Percentiles rank a stretch among this genome's conserved stretches.
Evolutionary conservation across 2,329 filamentous ascomycete species (phyloP).

Genomic region (Magnaporthiopsis incrustans): DNA sequence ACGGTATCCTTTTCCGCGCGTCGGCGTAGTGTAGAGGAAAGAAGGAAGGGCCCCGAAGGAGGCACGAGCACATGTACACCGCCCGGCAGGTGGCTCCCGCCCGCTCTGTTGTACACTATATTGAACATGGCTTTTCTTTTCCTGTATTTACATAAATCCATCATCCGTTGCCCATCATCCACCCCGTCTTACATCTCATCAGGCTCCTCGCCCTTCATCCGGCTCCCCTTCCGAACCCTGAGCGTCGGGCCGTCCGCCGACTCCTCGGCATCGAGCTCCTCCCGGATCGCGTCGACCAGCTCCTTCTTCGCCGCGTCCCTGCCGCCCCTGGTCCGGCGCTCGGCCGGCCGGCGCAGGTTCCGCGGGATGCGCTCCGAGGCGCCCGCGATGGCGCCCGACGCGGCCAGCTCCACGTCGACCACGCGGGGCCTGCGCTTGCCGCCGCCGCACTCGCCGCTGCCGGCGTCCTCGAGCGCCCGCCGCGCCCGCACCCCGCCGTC

Average conservation of each 20-base stretch:
- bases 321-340: constrained; percentile 5
- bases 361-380: constrained; percentile 22
- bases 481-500: constrained; percentile 39
- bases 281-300: not conserved
- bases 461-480: constrained; percentile 17
- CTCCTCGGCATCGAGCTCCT: not conserved
- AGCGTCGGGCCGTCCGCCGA: not conserved
- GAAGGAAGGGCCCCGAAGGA: too few relatives aligned
- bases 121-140: not conserved
- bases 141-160: not conserved
- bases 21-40: not conserved
- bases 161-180: too few relatives aligned
- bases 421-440: constrained; percentile 29
- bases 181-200: not conserved
- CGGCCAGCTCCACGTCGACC: constrained; percentile 29
- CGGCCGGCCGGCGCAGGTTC: not conserved
- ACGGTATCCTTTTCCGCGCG: not conserved
- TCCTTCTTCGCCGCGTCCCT: not conserved
- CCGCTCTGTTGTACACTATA: not conserved
- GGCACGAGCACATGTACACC: too few relatives aligned
- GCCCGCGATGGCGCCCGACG: constrained; percentile 27
- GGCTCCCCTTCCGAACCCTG: not conserved
- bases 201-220: not conserved
- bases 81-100: not conserved
- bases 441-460: constrained; percentile 13